Percentiles rank a stretch among this genome's conserved stretches.
Conservation (phyloP, 2,329 filamentous ascomycete species). For the Cladosporium cucumerinum region DNA sequence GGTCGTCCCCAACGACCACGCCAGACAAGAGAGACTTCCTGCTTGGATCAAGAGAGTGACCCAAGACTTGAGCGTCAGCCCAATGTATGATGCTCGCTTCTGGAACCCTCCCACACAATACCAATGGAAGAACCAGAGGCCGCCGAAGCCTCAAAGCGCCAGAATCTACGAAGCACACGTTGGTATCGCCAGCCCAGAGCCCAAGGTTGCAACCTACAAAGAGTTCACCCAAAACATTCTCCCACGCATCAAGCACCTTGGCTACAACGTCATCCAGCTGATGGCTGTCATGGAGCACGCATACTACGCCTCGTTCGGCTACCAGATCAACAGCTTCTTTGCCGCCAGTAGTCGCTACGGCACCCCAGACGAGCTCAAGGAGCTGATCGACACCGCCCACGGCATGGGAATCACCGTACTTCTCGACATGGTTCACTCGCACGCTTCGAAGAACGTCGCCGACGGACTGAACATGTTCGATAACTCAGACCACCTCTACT, state of each 20-base stretch:
- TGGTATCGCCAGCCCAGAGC: slow-evolving; percentile 89
- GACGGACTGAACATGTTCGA: slow-evolving; percentile 97
- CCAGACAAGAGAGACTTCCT: slow-evolving; percentile 77
- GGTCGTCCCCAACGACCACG: slow-evolving; percentile 71
- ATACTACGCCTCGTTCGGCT: slow-evolving; percentile 98
- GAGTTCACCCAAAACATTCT: slow-evolving; percentile 93
- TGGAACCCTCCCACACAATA: slow-evolving; percentile 95
- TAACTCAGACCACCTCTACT: slow-evolving; percentile 91
- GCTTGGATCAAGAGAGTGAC: slow-evolving; percentile 98
- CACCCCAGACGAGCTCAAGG: slow-evolving; percentile 88
- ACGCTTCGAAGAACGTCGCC: slow-evolving; percentile 94
- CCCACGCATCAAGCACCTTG: slow-evolving; percentile 81
- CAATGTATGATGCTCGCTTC: slow-evolving; percentile 90
- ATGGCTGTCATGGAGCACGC: slow-evolving; percentile 99
- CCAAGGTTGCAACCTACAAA: slow-evolving; percentile 88
- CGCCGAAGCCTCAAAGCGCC: slow-evolving; percentile 78
- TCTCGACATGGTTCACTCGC: slow-evolving; percentile 94
- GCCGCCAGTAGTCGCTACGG: slow-evolving; percentile 95
- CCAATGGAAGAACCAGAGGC: slow-evolving; percentile 76
- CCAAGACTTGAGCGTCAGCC: slow-evolving; percentile 84
- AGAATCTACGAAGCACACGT: slow-evolving; percentile 99
- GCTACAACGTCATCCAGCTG: slow-evolving; percentile 96
- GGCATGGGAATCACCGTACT: slow-evolving; percentile 85
- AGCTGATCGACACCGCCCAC: slow-evolving; percentile 93
- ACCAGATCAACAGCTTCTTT: slow-evolving; percentile 98